Evolutionary conservation across 352 stramenopile species (phyloP), one percentile per base, ranked within the genome.

Genomic region (Pythium dissotocum): DNA sequence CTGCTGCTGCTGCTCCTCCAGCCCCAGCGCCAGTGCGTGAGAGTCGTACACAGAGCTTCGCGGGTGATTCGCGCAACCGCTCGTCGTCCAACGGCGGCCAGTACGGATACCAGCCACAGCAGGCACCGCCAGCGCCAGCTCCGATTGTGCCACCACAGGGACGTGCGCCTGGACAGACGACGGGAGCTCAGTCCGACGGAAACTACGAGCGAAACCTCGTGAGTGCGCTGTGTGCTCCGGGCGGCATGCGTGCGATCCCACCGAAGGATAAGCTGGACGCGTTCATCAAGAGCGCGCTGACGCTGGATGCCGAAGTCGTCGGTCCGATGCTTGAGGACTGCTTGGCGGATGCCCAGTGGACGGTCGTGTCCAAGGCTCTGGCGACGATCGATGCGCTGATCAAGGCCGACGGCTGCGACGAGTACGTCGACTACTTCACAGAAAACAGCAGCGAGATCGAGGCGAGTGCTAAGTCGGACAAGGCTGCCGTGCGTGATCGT

Each of bases 121-220:
- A 74, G 35, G 52, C 67, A n/a, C 57, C 46, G 14, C 57, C 61
- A 8, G 12, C 61, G 3, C 65, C 70, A 32, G 55, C 21, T 10
- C 58, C 56, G n/a, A 18, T 62, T 13, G 38, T 44, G 0, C 60
- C 59, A 8, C 21, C 53, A 5, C 56, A 35, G 46, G 54, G 56
- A 26, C 70, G 61, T 77, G 59, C 70, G 8, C 59, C 30, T 16
- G 78, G 87, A 14, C 85, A 92, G 61, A 94, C 87, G 0, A 80
- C 84, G 16, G 87, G 87, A 26, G 87, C 87, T 4, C 79, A 91
- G 60, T 93, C 85, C 30, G 87, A 95, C 75, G 93, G 95, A 18
- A 87, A 83, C 18, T 98, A 98, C 69, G 95, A 98, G 75, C 91
- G 91, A 44, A 97, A 97, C 67, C 77, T 98, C 32, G 91, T 98